These are phyloP conservation scores for Dorcoceras hygrometricum DNA, from an alignment of 257 asterid genomes.

Conservation along the genomic window DNA sequence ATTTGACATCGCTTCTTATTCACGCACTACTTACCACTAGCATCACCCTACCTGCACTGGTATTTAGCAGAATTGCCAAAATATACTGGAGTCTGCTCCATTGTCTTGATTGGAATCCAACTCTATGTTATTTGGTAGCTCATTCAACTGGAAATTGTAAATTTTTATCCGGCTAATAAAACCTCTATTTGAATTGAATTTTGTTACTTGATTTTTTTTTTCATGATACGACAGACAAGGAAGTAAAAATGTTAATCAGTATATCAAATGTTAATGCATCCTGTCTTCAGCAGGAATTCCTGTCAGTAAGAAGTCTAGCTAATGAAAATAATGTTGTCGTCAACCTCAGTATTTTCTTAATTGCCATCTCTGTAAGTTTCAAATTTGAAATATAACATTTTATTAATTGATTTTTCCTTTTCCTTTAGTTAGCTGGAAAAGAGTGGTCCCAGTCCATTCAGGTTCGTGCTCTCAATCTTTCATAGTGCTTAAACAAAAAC, in stretches of 20 bases:
- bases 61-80: not conserved
- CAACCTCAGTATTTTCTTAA: not conserved
- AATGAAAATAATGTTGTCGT: not conserved
- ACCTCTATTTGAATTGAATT: not conserved
- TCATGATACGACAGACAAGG: too few species aligned
- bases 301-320: not conserved
- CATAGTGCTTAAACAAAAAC: slow-evolving; percentile 1
- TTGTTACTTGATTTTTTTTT: not conserved
- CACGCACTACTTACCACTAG: not conserved
- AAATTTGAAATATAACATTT: not conserved
- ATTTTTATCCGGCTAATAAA: not conserved
- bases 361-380: not conserved
- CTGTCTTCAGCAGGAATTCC: not conserved
- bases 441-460: slow-evolving; percentile 69
- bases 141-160: slow-evolving; percentile 1
- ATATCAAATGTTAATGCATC: slow-evolving; percentile 18
- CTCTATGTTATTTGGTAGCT: not conserved
- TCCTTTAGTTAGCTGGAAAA: slow-evolving; percentile 64
- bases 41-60: slow-evolving; percentile 1
- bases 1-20: not conserved
- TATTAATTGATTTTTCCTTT: slow-evolving; percentile 20
- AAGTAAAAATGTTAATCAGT: not conserved
- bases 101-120: not conserved
- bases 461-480: slow-evolving; percentile 51
- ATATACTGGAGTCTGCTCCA: not conserved